Base-by-base conservation (phyloP, 495 filamentous ascomycete species). In the Trichoderma reesei region DNA sequence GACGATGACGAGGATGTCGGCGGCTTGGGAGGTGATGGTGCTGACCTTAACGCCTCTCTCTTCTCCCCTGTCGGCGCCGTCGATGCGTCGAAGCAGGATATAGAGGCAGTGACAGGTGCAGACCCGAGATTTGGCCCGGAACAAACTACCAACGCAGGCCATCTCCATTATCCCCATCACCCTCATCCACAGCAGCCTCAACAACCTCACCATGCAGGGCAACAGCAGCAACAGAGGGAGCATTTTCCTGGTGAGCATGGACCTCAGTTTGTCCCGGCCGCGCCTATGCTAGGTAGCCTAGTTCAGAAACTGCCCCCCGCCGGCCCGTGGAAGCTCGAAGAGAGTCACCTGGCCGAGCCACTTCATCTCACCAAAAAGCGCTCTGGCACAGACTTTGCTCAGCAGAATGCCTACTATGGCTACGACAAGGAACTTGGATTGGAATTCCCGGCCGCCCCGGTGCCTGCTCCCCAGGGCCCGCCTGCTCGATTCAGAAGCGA, bases 391-490 rank as follows among this genome's bases (percentile, higher is more conserved):
- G 75, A 68, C 26, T 67, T 69, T 39, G 72, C 74, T 34, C 71
- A 71, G 37, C 74, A 74, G 64, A 31, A 60, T 68, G n/a, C 20
- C 0, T 76, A 68, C 54, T 71, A 73, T 48, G 73, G 68, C 16
- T 78, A 72, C 41, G 78, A 81, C 39, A 81, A 81, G 65, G 79
- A 81, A 64, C 78, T 76, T 2, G 78, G 68, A 46, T 66, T 31
- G 41, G 18, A 37, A 6, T 59, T 26, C n/a, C 61, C 56, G 11
- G 56, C 37, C 5, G 13, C 56, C 16, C 59, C 66, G 11, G 44
- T 64, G 41, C 63, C 42, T 33, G 61, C 33, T 5, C 4, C 63
- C 1, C 67, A 69, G 31, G 11, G 63, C 18, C 70, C 70, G 9
- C 68, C 66, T 10, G 66, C 70, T 42, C 67, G 66, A 41, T 67